Evolutionary conservation across 2,329 filamentous ascomycete species (phyloP).

Genomic region (Fonsecaea pugnacius): DNA sequence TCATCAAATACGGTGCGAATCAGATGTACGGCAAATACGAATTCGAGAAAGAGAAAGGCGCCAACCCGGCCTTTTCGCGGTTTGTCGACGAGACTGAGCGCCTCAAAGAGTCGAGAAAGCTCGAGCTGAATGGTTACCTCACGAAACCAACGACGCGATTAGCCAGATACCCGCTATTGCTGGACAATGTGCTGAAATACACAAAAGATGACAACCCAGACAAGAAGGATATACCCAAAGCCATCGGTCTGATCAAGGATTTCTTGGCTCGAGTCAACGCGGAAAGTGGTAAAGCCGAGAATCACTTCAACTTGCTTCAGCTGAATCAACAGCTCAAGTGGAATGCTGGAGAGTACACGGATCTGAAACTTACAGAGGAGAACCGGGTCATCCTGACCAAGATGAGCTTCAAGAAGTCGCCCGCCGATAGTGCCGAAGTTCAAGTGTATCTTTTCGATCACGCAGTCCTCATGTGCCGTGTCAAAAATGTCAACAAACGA

Average conservation of each 20-base stretch:
- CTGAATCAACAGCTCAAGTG: constrained; percentile 92
- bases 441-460: constrained; percentile 97
- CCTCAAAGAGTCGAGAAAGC: constrained; percentile 92
- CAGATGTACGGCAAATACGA: constrained; percentile 97
- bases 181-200: constrained; percentile 90
- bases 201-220: constrained; percentile 88
- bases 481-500: constrained; percentile 88
- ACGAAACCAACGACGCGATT: constrained; percentile 96
- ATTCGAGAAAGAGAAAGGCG: constrained; percentile 92
- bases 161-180: constrained; percentile 86
- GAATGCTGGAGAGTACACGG: constrained; percentile 84
- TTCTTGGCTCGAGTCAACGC: constrained; percentile 87
- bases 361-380: constrained; percentile 91
- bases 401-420: constrained; percentile 87
- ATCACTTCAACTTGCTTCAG: constrained; percentile 91
- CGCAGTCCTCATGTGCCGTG: constrained; percentile 85
- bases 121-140: constrained; percentile 95
- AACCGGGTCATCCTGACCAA: constrained; percentile 93
- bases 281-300: constrained; percentile 96
- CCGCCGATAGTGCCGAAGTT: constrained; percentile 85
- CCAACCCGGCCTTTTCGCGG: constrained; percentile 80
- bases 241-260: constrained; percentile 82
- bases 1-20: constrained; percentile 94
- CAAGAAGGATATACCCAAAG: constrained; percentile 88
- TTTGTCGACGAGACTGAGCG: constrained; percentile 97